Conservation (phyloP, 495 filamentous ascomycete genomes). For the Neurospora sp. region DNA sequence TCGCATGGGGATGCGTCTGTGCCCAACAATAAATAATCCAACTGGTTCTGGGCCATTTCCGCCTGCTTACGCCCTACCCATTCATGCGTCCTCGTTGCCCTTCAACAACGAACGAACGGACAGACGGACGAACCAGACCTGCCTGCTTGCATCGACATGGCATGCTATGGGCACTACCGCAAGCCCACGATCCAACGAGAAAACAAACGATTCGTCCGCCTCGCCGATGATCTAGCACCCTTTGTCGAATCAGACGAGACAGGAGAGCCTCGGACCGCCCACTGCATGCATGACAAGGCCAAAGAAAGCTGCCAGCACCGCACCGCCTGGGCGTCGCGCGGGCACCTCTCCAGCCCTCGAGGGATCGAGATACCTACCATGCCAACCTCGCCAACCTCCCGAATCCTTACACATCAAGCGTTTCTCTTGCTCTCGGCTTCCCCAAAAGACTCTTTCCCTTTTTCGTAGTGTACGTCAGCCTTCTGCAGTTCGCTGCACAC, state of each 20-base stretch:
- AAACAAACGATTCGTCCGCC: not conserved
- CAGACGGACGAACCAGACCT: not conserved
- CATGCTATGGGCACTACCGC: not conserved
- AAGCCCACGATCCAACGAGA: not conserved
- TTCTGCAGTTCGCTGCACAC: conserved; percentile 19
- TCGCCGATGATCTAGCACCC: not conserved
- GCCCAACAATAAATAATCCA: not conserved
- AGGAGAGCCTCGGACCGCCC: not conserved
- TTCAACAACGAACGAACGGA: not conserved
- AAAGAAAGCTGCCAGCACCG: conserved; percentile 10
- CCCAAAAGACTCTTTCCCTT: conserved; percentile 2
- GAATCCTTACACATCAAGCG: not conserved
- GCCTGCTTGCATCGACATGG: not conserved
- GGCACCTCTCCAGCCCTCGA: not conserved
- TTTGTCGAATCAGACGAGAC: conserved; percentile 10
- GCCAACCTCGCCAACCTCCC: not conserved
- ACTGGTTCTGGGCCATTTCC: not conserved
- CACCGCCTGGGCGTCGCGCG: not conserved
- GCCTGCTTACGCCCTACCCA: not conserved
- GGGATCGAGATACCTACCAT: not conserved
- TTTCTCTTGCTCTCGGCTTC: not conserved
- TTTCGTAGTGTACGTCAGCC: conserved; percentile 18
- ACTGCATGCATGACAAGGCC: conserved; percentile 16
- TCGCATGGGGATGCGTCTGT: not conserved
- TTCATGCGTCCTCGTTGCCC: not conserved